Percentiles rank a stretch among this genome's conserved stretches.
Evolutionary conservation across 2,329 filamentous ascomycete species (phyloP).

Genomic region (Ophiostoma australiae): DNA sequence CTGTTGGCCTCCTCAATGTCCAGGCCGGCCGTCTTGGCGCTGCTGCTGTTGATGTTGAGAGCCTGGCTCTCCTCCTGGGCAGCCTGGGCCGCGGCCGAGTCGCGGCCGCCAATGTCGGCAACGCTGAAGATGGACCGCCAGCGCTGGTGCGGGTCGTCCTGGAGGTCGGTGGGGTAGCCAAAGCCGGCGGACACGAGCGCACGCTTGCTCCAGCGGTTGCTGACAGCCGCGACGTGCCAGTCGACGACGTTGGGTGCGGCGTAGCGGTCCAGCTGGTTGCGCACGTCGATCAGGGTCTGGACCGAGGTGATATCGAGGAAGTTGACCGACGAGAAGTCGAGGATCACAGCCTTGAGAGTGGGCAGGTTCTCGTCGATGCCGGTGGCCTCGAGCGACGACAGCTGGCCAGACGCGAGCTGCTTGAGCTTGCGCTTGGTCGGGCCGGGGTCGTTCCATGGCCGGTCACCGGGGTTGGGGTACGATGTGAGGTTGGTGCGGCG

Average conservation of each 20-base stretch:
- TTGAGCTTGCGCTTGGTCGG: constrained; percentile 48
- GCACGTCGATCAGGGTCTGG: constrained; percentile 53
- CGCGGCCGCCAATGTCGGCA: constrained; percentile 69
- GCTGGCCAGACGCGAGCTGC: constrained; percentile 27
- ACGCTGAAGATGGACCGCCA: constrained; percentile 98
- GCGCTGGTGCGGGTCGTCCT: constrained; percentile 52
- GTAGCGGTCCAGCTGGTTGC: constrained; percentile 51
- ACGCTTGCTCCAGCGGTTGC: constrained; percentile 54
- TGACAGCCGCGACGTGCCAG: constrained; percentile 52
- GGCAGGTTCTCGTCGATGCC: constrained; percentile 31
- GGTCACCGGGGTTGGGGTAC: constrained; percentile 64
- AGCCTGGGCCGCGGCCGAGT: constrained; percentile 64
- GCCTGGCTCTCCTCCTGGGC: constrained; percentile 59
- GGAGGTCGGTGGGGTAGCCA: constrained; percentile 54
- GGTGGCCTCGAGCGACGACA: constrained; percentile 23
- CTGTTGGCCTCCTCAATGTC: constrained; percentile 31
- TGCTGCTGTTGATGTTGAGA: constrained; percentile 28
- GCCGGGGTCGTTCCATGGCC: constrained; percentile 93
- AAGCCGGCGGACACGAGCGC: constrained; percentile 54
- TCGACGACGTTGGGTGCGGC: constrained; percentile 45
- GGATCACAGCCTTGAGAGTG: constrained; percentile 45
- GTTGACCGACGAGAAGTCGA: constrained; percentile 56
- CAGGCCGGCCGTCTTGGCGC: constrained; percentile 22
- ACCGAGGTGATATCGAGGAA: constrained; percentile 54
- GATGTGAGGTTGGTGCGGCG: constrained; percentile 67